phyloP scores from a whole-genome alignment of 108 stramenopile genomes.

The Nitzschia palea region DNA sequence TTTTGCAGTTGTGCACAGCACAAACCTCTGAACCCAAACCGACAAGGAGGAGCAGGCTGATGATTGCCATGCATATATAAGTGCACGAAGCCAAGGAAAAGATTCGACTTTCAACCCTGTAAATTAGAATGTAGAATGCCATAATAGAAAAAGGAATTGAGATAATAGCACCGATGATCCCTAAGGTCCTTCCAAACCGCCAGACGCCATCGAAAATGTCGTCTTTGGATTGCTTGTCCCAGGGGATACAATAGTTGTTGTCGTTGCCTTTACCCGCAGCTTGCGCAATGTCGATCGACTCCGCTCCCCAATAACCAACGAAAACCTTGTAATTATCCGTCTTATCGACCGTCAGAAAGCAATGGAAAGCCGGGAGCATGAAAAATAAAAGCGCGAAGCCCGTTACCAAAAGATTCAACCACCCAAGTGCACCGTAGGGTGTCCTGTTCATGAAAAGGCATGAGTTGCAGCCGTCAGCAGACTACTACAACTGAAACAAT shows the following conservation, averaged over 20 bases:
- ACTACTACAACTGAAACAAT: too few relatives aligned
- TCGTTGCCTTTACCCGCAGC: conserved; percentile 5
- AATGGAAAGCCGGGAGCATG: conserved; percentile 8
- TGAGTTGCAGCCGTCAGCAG: too few relatives aligned
- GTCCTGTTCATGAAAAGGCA: neutral
- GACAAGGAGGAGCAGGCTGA: conserved; percentile 11
- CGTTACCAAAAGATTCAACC: conserved; percentile 2
- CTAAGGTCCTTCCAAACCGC: conserved; percentile 9
- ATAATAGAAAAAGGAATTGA: conserved; percentile 2
- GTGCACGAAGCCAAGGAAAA: neutral
- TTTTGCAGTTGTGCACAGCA: neutral
- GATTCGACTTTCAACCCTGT: neutral
- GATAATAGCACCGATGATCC: conserved; percentile 9
- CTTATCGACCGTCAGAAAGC: conserved; percentile 10
- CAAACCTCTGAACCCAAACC: conserved; percentile 9
- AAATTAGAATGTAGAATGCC: conserved; percentile 5
- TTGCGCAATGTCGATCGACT: neutral
- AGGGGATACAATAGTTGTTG: conserved; percentile 13
- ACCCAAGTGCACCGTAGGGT: conserved; percentile 9
- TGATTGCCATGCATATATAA: conserved; percentile 2
- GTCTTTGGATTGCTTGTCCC: conserved; percentile 9
- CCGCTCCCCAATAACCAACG: conserved; percentile 17
- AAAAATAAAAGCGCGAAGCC: conserved; percentile 6
- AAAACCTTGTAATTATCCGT: conserved; percentile 10
- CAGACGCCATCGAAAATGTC: conserved; percentile 12